Conservation (phyloP, 345 rosid species). For the Euphorbia peplus region DNA sequence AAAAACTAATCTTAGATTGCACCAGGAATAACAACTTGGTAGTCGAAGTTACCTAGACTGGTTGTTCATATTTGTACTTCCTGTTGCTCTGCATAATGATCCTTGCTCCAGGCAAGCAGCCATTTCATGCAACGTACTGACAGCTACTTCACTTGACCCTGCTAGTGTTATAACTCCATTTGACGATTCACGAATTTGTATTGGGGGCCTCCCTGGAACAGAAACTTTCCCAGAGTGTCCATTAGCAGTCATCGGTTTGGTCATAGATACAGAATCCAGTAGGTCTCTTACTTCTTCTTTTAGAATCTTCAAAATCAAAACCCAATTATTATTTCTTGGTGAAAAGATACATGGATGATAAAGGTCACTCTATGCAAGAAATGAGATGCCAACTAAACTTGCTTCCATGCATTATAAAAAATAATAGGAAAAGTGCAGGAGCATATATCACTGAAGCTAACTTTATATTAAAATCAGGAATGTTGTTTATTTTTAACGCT, state of each 20-base stretch:
- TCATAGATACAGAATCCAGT: slow-evolving; percentile 54
- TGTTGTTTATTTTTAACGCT: background rate
- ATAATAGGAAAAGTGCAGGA: background rate
- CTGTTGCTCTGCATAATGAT: slow-evolving; percentile 84
- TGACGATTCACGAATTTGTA: slow-evolving; percentile 94
- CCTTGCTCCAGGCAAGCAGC: slow-evolving; percentile 91
- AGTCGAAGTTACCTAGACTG: slow-evolving; percentile 69
- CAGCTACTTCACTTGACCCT: slow-evolving; percentile 85
- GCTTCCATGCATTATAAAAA: background rate
- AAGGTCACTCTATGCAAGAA: background rate
- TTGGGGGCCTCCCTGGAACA: slow-evolving; percentile 69
- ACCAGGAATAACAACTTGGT: slow-evolving; percentile 3
- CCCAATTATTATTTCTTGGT: slow-evolving; percentile 20
- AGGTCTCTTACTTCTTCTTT: slow-evolving; percentile 96
- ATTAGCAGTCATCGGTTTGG: slow-evolving; percentile 49
- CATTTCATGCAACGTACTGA: slow-evolving; percentile 80
- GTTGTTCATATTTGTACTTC: slow-evolving; percentile 96
- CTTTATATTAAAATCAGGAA: slow-evolving; percentile 1
- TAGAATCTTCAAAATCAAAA: slow-evolving; percentile 57
- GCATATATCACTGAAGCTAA: background rate
- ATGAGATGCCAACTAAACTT: background rate
- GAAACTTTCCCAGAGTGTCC: slow-evolving; percentile 50
- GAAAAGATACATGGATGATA: slow-evolving; percentile 1
- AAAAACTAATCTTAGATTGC: slow-evolving; percentile 1
- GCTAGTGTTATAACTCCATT: slow-evolving; percentile 90